phyloP scores from a whole-genome alignment of 768 basidiomycete genomes.

The Rhodotorula taiwanensis region DNA sequence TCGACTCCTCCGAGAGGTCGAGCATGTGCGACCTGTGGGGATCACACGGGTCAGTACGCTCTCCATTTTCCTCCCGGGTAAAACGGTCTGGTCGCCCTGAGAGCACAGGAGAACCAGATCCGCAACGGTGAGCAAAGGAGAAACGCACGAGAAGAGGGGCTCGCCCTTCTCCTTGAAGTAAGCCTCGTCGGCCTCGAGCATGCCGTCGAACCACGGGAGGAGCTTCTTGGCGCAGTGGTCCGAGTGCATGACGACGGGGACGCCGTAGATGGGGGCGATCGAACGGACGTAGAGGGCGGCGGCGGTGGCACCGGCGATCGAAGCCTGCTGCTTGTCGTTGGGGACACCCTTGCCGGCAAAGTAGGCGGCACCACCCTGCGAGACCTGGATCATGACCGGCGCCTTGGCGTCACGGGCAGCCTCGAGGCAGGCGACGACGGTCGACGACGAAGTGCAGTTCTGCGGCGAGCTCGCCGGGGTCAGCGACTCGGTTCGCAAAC shows the following conservation, averaged over 20 bases:
- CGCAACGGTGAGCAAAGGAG: neutral
- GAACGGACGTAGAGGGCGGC: constrained; percentile 82
- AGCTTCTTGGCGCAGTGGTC: constrained; percentile 99
- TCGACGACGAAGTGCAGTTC: constrained; percentile 96
- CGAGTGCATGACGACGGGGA: constrained; percentile 94
- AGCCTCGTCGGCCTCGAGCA: constrained; percentile 91
- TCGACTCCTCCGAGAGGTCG: constrained; percentile 76
- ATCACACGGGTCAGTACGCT: neutral
- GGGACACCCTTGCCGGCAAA: constrained; percentile 93
- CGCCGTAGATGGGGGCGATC: constrained; percentile 81
- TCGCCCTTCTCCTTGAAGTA: constrained; percentile 85
- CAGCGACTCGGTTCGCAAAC: neutral
- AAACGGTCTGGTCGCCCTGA: no score
- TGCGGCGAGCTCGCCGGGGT: no score
- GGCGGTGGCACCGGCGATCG: constrained; percentile 81
- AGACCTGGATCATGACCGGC: constrained; percentile 95
- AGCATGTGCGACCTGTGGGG: constrained; percentile 78
- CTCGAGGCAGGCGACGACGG: constrained; percentile 88
- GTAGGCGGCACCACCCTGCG: constrained; percentile 92
- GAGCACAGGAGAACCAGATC: no score
- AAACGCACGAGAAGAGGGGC: constrained; percentile 62
- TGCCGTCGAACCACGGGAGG: constrained; percentile 97
- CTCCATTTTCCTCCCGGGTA: no score
- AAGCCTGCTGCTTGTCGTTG: constrained; percentile 93
- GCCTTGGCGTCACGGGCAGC: constrained; percentile 94